phyloP scores from a whole-genome alignment of 179 eudicot genomes.

The Amaranthus tricolor region DNA sequence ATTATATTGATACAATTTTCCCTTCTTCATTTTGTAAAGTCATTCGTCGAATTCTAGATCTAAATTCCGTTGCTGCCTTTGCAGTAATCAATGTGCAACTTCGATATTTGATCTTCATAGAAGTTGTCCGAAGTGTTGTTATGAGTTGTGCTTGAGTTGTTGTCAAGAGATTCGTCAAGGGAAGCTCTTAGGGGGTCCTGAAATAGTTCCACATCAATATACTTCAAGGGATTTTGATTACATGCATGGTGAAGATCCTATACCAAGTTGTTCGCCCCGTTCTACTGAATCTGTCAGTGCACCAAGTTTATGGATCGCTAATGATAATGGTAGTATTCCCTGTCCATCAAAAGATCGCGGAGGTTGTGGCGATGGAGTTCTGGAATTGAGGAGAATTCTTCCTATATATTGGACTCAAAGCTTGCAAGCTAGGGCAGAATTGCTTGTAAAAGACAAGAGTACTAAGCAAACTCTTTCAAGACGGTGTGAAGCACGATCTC shows the following conservation, averaged over 20 bases:
- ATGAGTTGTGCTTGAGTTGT: slow-evolving; percentile 80
- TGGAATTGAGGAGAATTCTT: slow-evolving; percentile 67
- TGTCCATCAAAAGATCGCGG: slow-evolving; percentile 71
- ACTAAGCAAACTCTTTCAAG: neutral
- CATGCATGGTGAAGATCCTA: slow-evolving; percentile 69
- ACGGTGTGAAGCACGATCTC: slow-evolving; percentile 34
- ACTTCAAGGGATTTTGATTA: slow-evolving; percentile 54
- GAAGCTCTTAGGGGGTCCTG: slow-evolving; percentile 36
- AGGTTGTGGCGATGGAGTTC: slow-evolving; percentile 62
- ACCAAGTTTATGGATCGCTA: slow-evolving; percentile 41
- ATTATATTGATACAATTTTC: neutral
- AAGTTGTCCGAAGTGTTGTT: slow-evolving; percentile 72
- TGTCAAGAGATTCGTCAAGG: slow-evolving; percentile 68
- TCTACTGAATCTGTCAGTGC: slow-evolving; percentile 10
- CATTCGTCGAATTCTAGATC: neutral
- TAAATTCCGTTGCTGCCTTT: slow-evolving; percentile 11
- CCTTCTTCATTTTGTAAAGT: neutral
- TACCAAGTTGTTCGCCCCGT: slow-evolving; percentile 24
- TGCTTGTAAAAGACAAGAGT: slow-evolving; percentile 23
- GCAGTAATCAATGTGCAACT: slow-evolving; percentile 89
- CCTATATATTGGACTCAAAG: slow-evolving; percentile 54
- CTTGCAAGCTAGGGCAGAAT: slow-evolving; percentile 44
- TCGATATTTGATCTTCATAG: slow-evolving; percentile 84
- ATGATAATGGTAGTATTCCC: slow-evolving; percentile 44
- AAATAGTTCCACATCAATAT: slow-evolving; percentile 34